Evolutionary conservation across 1,284 basidiomycete species (phyloP), one percentile per base, ranked within the genome.

Genomic region (Pyrrhoderma lamaoense): DNA sequence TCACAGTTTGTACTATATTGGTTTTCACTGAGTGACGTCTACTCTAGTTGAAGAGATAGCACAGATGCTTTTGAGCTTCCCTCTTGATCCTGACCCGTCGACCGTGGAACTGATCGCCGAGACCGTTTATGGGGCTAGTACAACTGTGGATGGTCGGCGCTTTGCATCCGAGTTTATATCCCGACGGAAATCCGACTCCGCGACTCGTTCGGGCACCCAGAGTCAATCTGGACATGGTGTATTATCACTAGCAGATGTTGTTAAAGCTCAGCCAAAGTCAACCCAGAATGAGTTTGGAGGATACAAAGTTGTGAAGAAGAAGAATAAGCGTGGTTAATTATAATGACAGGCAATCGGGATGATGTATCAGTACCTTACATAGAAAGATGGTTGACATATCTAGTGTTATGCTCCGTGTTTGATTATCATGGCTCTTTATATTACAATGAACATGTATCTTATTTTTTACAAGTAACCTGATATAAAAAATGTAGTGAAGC

Each of bases 251-350:
- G 89, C 89, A 11, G 89, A 91, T 57, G 89, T 93, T 1, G 90
- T 94, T 54, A 93, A 92, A 70, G 79, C 87, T 8, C 84, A 88
- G 60, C 90, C 91, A 2, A 93, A 91, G 68, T 74, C 82, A 11
- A 65, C 70, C 7, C 70, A 79, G 47, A 79, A 75, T 42, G 91
- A 93, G 64, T 87, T 89, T 79, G 80, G 81, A 13, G 82, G 81
- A 3, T 93, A 91, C 74, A 93, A 92, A 69, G 86, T 93, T 13
- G 90, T 93, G 48, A 93, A 92, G 67, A 90, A 92, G 73, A 93
- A 93, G 74, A 90, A 86, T 70, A 92, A 90, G 73, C 27, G 27
- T 11, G 11, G 27, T 11, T 31, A 31, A 11, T 5, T 31, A 11
- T 31, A 11, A 31, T 31, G 27, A 31, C 11, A 31, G 27, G 11